A percentile compares a stretch with the other conserved stretches of the same genome.
phyloP scores from a whole-genome alignment of 139 green algal genomes.

The Parachlorella kessleri region DNA sequence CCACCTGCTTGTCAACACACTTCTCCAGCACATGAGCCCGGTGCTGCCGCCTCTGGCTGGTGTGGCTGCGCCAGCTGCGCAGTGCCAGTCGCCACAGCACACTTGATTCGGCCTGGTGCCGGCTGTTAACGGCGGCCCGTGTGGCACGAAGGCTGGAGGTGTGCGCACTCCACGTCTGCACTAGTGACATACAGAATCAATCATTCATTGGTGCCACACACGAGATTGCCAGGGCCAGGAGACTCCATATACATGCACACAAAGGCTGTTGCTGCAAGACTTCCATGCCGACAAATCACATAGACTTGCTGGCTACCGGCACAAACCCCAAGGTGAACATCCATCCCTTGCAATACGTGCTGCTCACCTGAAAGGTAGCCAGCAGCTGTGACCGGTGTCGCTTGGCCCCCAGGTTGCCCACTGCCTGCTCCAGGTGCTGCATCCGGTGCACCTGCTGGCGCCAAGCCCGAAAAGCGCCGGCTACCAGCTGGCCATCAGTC shows the following conservation, averaged over 20 bases:
- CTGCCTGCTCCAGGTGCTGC: background rate
- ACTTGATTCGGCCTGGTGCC: background rate
- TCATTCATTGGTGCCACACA: too few relatives aligned
- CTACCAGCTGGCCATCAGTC: background rate
- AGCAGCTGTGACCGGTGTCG: background rate
- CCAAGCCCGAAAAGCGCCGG: background rate
- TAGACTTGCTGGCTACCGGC: too few relatives aligned
- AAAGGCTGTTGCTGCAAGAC: too few relatives aligned
- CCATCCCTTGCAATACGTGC: too few relatives aligned
- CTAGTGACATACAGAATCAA: too few relatives aligned
- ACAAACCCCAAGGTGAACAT: too few relatives aligned
- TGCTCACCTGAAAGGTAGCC: background rate
- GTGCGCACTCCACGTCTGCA: too few relatives aligned
- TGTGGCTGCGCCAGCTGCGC: constrained; percentile 6
- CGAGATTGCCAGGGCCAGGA: too few relatives aligned
- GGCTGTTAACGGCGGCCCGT: constrained; percentile 1
- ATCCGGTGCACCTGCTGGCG: background rate
- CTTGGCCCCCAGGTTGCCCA: background rate
- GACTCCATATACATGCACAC: too few relatives aligned
- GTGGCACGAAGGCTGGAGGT: too few relatives aligned
- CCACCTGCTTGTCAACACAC: constrained; percentile 8
- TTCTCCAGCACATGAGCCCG: constrained; percentile 7
- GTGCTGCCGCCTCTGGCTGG: background rate
- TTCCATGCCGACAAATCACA: too few relatives aligned
- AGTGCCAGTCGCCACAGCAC: constrained; percentile 14